These are phyloP conservation scores for Camellia oleifera DNA, from an alignment of 179 eudicot genomes.

Conservation along the genomic window DNA sequence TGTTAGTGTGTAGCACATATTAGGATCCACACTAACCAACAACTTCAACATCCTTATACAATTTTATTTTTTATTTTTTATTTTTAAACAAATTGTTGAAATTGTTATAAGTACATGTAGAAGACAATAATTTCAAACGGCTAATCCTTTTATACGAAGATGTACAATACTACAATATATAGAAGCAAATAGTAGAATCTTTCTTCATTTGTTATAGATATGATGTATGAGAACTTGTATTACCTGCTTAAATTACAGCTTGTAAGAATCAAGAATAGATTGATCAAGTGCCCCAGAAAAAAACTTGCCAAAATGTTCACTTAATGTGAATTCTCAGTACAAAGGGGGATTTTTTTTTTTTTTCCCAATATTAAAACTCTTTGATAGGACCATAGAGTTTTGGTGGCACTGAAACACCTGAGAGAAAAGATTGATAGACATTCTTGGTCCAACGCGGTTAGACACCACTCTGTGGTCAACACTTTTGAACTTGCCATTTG, in stretches of 20 bases:
- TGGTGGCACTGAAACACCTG: not conserved
- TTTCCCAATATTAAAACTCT: conserved; percentile 15
- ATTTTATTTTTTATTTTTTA: too few species aligned
- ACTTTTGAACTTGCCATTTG: conserved; percentile 24
- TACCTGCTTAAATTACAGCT: not conserved
- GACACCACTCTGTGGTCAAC: conserved; percentile 24
- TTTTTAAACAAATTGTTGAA: too few species aligned
- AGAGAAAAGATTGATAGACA: conserved; percentile 22
- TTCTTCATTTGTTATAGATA: not conserved
- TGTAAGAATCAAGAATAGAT: not conserved
- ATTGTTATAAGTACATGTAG: too few species aligned
- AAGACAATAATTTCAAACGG: too few species aligned
- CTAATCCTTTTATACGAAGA: too few species aligned
- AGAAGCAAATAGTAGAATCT: not conserved
- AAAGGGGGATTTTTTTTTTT: conserved; percentile 5
- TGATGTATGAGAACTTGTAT: not conserved
- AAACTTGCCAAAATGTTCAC: not conserved
- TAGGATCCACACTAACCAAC: too few species aligned
- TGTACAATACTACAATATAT: too few species aligned
- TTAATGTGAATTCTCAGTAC: conserved; percentile 3
- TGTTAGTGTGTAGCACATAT: too few species aligned
- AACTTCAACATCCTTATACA: too few species aligned
- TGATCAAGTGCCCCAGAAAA: not conserved
- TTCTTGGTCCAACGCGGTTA: conserved; percentile 18
- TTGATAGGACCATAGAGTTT: conserved; percentile 22